A percentile compares a stretch with the other conserved stretches of the same genome.
Evolutionary conservation across 495 filamentous ascomycete species (phyloP).

Genomic region (Darksidea phi): DNA sequence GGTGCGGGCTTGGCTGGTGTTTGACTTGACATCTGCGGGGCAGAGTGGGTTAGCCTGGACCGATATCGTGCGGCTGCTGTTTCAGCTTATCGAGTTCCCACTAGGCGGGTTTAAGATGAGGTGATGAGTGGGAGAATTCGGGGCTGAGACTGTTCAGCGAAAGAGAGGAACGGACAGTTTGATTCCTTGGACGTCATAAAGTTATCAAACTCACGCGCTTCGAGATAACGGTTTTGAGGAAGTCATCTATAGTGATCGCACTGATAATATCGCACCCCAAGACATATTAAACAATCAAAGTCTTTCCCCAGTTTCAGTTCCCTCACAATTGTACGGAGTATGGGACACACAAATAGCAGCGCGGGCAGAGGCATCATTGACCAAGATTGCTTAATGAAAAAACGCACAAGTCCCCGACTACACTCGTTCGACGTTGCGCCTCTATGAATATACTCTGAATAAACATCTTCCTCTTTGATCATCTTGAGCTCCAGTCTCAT

Average conservation of each 20-base stretch:
- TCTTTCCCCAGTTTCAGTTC: neutral
- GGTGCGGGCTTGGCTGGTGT: slow-evolving; percentile 3
- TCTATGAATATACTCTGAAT: neutral
- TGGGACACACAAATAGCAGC: neutral
- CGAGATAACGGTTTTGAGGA: no score
- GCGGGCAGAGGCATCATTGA: no score
- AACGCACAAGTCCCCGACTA: neutral
- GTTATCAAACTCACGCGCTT: no score
- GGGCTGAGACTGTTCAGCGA: no score
- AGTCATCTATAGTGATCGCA: no score
- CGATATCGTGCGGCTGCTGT: slow-evolving; percentile 7
- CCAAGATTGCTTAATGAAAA: neutral
- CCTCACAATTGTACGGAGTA: neutral
- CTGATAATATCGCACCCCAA: no score
- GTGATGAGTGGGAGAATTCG: neutral
- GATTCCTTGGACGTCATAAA: no score
- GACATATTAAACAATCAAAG: neutral
- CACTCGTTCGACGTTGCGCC: neutral
- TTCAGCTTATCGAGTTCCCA: neutral
- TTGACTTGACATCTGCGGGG: neutral
- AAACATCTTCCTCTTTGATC: neutral
- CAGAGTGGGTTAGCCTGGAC: slow-evolving; percentile 16
- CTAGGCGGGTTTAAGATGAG: neutral
- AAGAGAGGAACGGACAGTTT: no score
- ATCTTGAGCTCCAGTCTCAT: slow-evolving; percentile 1